Conservation (phyloP, 2,329 filamentous ascomycete species). For the Colletotrichum tropicale region DNA sequence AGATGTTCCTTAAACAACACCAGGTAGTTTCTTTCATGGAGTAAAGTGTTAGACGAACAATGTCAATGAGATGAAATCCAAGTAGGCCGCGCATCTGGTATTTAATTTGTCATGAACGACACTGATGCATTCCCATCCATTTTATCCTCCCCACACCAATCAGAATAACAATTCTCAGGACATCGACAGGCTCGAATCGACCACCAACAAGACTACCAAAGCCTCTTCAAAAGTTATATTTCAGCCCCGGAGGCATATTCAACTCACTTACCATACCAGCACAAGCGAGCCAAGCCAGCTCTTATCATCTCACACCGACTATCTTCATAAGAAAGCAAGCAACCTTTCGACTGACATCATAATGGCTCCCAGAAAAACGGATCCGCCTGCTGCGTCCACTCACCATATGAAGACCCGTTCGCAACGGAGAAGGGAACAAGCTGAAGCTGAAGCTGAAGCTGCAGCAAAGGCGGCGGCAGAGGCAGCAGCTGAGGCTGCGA, state of each 20-base stretch:
- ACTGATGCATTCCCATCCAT: neutral
- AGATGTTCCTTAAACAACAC: neutral
- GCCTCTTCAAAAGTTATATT: neutral
- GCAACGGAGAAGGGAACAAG: neutral
- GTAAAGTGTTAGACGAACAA: neutral
- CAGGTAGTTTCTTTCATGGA: neutral
- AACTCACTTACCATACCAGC: neutral
- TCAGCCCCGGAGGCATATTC: neutral
- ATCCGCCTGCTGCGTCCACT: neutral
- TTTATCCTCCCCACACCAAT: neutral
- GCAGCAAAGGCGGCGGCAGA: neutral
- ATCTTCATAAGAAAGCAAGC: neutral
- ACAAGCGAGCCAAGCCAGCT: neutral
- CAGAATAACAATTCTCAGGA: neutral
- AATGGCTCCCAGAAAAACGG: neutral
- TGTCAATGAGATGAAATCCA: neutral
- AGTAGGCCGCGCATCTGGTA: accelerated
- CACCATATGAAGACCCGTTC: neutral
- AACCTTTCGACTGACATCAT: neutral
- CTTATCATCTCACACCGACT: accelerated
- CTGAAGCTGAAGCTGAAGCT: neutral
- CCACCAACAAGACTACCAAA: neutral
- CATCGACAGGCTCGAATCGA: neutral
- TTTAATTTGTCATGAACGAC: neutral
- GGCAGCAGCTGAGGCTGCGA: neutral